Base-by-base conservation (phyloP, 495 filamentous ascomycete genomes). In the Articulospora tetracladia region DNA sequence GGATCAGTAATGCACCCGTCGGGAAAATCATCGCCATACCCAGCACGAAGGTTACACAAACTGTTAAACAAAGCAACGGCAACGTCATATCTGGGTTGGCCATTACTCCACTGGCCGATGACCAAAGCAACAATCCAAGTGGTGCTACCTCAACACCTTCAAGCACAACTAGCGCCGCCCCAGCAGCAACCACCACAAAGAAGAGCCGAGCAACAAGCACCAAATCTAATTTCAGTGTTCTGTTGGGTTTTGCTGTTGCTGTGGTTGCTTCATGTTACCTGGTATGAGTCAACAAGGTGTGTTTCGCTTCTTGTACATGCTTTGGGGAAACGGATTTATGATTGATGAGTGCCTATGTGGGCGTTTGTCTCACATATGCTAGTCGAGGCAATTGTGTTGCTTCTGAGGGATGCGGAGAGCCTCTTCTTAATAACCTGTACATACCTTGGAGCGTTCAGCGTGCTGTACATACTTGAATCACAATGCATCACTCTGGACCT, bases 11-110 rank as follows among this genome's bases (percentile, higher is more conserved):
- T 23, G 39, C 59, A n/a, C 76, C 75, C 22, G 63, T 70, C 20
- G 86, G 86, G 19, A 80, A 84, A 66, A 68, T 88, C 4, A 79
- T 89, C 54, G 58, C 74, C n/a, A 80, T 91, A 58, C 70, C 72
- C n/a, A 68, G 70, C 46, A 83, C 75, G 15, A 69, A 68, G 13
- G 78, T 86, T 41, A 69, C 73, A 19, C 69, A 83, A 63, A 74
- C 73, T 15, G 80, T 90, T 8, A 83, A 84, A 66, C 74, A 76
- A 34, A 74, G 73, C 64, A 77, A 77, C 41, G 86, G 86, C 59
- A 69, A 69, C 26, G 58, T 78, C 61, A 72, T 92, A 41, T 68
- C 72, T 6, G 73, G 72, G 23, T 67, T 92, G 27, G 72, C 76
- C 4, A 83, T 89, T 65, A 77, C 74, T 48, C 73, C 75, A 11